Percentiles rank a stretch among this genome's conserved stretches.
Conservation (phyloP, 306 rosid species). For the Cucurbita moschata region DNA sequence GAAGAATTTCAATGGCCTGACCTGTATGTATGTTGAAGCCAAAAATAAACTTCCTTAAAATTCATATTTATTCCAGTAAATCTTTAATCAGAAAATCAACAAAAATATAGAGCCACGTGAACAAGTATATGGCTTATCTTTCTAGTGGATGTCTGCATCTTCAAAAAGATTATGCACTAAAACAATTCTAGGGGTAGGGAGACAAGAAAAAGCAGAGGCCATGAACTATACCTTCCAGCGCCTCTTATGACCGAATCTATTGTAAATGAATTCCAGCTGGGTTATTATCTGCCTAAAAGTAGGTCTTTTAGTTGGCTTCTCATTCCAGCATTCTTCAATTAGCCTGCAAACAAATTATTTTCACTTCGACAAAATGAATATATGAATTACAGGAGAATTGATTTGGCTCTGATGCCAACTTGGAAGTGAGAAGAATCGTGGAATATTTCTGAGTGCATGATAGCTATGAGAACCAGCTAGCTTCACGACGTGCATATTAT, state of each 20-base stretch:
- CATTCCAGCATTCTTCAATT: slow-evolving; percentile 89
- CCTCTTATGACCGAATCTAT: slow-evolving; percentile 40
- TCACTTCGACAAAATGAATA: background rate
- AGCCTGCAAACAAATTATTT: slow-evolving; percentile 32
- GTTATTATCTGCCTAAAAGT: slow-evolving; percentile 70
- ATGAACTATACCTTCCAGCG: slow-evolving; percentile 69
- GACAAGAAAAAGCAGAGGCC: slow-evolving; percentile 1
- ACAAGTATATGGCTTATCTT: background rate
- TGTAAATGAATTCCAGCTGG: slow-evolving; percentile 54
- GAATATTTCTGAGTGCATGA: background rate
- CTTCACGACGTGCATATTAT: background rate
- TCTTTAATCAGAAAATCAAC: background rate
- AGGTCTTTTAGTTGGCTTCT: slow-evolving; percentile 71
- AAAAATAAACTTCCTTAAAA: background rate
- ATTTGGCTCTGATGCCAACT: background rate
- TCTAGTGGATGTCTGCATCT: background rate
- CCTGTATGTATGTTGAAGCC: slow-evolving; percentile 33
- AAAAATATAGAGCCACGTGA: background rate
- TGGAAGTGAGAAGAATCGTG: background rate
- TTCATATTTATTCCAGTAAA: background rate
- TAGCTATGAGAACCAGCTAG: background rate
- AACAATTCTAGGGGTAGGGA: background rate
- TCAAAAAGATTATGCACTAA: background rate
- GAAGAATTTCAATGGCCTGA: slow-evolving; percentile 70
- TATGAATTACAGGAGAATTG: background rate